Evolutionary conservation across 176 grass and related monocot species (phyloP), one percentile per base, ranked within the genome.

Genomic region (Elymus sibiricus): DNA sequence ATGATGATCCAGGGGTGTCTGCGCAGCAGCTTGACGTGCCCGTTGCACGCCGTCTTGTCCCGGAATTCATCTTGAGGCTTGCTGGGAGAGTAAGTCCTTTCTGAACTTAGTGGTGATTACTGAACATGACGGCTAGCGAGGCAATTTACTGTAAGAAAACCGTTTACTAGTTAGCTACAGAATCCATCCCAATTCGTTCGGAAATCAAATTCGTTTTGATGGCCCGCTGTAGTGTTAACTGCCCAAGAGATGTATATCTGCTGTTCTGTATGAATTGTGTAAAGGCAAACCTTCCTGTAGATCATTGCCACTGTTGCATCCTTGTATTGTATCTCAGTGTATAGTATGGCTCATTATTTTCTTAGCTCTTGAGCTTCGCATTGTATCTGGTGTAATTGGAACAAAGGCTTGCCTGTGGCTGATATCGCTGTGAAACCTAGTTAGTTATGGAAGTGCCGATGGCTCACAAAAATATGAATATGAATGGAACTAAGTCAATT

Each of bases 51-150:
- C 96, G 96, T 35, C 93, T 98, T 88, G 93, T 98, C 75, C 93
- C 96, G 22, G 96, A 98, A 86, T 92, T 90, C 90, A 91, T 98
- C 91, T 65, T 95, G 69, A 92, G 55, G 81, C 88, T 98, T 64
- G 93, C 96, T 72, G 43, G 86, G 56, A 95, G 79, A 89, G 88
- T 95, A 51, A 98, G 96, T 58, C 93, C 96, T 55, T 98, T 98
- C 83, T 98, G 78, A 95, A 83, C 27, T 47, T 34, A 68, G 37
- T 35, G 46, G 37, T 53, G 27, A 31, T 26, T 9, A 49, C 24
- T 42, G 9, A 5, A 19, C 49, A 53, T 5, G 49, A 19, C 2
- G 16, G 6, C 72, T 21, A 40, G 26, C 8, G 17, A 67, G 29
- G 14, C 5, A 1, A 60, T 65, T 38, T 27, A 51, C 7, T 78